Evolutionary conservation across 2,329 filamentous ascomycete species (phyloP).

Genomic region (Trichoderma atroviride): DNA sequence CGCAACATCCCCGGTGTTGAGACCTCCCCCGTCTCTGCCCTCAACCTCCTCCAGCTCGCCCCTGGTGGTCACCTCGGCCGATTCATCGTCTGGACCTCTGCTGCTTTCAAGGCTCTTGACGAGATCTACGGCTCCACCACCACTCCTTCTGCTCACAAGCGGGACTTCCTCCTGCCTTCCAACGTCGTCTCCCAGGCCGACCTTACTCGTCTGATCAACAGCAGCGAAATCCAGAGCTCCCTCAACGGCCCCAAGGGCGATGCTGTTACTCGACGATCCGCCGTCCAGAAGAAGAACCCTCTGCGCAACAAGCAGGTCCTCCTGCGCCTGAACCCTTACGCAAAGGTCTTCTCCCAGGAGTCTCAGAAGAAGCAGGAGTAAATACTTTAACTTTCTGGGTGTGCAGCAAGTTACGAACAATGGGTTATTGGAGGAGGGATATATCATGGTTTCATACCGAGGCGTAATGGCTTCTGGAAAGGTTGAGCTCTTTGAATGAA

Average conservation of each 20-base stretch:
- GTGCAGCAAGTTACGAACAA: constrained; percentile 40
- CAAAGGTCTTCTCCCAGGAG: constrained; percentile 81
- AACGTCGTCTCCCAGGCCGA: constrained; percentile 94
- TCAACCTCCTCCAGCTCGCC: constrained; percentile 99
- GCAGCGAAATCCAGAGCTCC: constrained; percentile 95
- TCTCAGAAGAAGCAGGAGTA: constrained; percentile 47
- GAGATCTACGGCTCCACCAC: constrained; percentile 95
- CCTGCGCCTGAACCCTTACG: constrained; percentile 98
- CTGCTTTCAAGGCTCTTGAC: constrained; percentile 95
- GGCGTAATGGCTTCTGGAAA: constrained; percentile 45
- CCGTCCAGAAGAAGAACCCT: constrained; percentile 99
- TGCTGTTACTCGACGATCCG: constrained; percentile 82
- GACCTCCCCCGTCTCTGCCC: constrained; percentile 87
- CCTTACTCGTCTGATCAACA: constrained; percentile 98
- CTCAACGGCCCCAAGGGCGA: constrained; percentile 89
- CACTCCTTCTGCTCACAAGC: constrained; percentile 88
- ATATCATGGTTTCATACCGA: constrained; percentile 43
- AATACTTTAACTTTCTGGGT: constrained; percentile 42
- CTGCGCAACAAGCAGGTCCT: constrained; percentile 98
- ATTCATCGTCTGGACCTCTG: constrained; percentile 98
- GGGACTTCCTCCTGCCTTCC: constrained; percentile 96
- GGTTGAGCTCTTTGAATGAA: constrained; percentile 41
- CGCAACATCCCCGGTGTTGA: constrained; percentile 99
- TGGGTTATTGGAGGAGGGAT: constrained; percentile 33
- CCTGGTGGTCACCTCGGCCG: constrained; percentile 98